Evolutionary conservation across 129 eudicot species (phyloP).

Genomic region (Chrysanthemum makinoi): DNA sequence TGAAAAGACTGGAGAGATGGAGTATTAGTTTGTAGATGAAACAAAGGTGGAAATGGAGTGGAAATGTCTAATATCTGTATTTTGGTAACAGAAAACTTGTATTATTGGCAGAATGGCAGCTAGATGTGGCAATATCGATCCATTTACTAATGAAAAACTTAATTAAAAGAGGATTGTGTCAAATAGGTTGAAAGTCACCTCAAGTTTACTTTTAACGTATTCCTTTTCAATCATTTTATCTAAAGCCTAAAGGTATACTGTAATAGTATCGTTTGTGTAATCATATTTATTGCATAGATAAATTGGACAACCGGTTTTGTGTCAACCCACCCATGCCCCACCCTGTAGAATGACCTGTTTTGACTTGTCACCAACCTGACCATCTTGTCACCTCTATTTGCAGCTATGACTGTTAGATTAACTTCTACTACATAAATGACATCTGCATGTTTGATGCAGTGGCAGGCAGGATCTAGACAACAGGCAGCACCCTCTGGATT

Average conservation of each 20-base stretch:
- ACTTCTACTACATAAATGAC: background rate
- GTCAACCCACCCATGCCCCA: background rate
- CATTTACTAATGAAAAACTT: background rate
- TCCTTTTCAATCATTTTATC: too few relatives aligned
- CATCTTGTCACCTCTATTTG: too few relatives aligned
- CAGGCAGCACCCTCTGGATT: slow-evolving; percentile 52
- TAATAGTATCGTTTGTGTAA: too few relatives aligned
- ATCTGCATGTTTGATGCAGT: slow-evolving; percentile 43
- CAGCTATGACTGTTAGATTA: background rate
- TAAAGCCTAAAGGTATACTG: too few relatives aligned
- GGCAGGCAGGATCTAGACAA: slow-evolving; percentile 97
- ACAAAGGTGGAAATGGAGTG: background rate
- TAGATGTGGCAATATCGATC: background rate
- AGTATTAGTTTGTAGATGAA: background rate
- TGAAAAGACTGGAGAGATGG: background rate
- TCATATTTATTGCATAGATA: too few relatives aligned
- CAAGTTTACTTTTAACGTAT: too few relatives aligned
- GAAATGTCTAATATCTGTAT: background rate
- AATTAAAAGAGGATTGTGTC: too few relatives aligned
- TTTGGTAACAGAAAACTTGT: background rate
- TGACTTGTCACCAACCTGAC: too few relatives aligned
- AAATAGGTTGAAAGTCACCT: too few relatives aligned
- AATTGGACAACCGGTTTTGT: too few relatives aligned
- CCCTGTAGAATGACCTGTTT: too few relatives aligned
- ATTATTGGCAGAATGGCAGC: background rate